Evolutionary conservation across 1,284 basidiomycete genomes (phyloP), one percentile per base, ranked within the genome.

Genomic region (Xerocomus cyaneibrunnescens): DNA sequence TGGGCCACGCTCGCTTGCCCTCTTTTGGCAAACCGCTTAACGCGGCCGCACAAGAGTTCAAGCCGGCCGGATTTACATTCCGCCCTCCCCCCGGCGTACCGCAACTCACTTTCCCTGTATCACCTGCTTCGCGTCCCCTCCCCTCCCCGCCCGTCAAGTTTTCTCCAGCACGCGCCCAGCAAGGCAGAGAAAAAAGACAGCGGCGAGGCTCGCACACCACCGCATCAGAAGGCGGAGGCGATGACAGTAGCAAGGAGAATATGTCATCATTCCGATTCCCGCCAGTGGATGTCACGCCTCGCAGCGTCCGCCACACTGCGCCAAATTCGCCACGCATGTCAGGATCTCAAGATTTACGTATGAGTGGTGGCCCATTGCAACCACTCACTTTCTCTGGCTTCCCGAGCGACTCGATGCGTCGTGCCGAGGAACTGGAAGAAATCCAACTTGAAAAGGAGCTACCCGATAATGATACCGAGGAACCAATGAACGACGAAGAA

Each of bases 241-340:
- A 81, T 21, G 72, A 71, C 34, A 73, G 69, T 7, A 68, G 66
- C 14, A 72, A 72, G 49, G 69, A 71, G 59, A 81, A 77, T 21
- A 85, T 90, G 79, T 62, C 75, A 7, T 85, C 87, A 8, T 90
- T 89, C 78, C 82, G 81, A 60, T 90, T 90, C 77, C 87, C 86
- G 37, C 65, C 75, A 19, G 65, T 76, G 32, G 64, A 73, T 31
- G 76, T 76, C 19, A 77, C 80, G n/a, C 75, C 79, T n/a, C 70
- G 72, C 44, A 76, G 72, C 43, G 70, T 77, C 32, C 76, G 76
- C 41, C 79, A 75, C 39, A 75, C 73, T 27, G 74, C 73, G 3
- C 74, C 78, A 21, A 69, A 67, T 13, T 75, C 73, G 31, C 76
- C 76, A 14, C 58, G 61, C 27, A 36, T 50, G 31, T 58, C 57